Evolutionary conservation across 2,329 filamentous ascomycete genomes (phyloP), one percentile per base, ranked within the genome.

Genomic region (Ampelomyces quisqualis): DNA sequence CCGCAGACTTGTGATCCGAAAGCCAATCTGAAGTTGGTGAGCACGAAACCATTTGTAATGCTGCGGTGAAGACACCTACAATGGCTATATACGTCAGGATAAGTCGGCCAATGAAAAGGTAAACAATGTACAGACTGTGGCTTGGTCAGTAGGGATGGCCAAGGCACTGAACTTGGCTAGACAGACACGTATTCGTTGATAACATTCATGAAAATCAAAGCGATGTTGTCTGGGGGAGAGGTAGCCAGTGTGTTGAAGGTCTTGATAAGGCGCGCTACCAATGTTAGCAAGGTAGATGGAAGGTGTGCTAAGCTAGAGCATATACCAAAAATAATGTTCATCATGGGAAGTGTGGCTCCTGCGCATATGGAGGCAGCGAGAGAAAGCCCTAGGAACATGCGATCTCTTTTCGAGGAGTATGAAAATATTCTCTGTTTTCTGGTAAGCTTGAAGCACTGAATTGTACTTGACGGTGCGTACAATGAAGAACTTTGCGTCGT

Each of bases 91-190:
- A 82, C 0, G 72, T 74, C n/a, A 81, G 60, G 3, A 69, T 50
- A 26, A 81, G 77, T 39, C 78, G 78, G 10, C 64, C 78, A 14
- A 79, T 65, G 45, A 82, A 81, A 1, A 83, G 67, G 53, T 80
- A 81, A 10, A 82, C 65, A 45, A 81, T 79, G 47, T 73, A 78
- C 10, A 49, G 18, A 5, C 52, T 55, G n/a, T 1, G 14, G 1
- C 0, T 5, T 14, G 10, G 18, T 32, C 2, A 48, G 19, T 22
- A 22, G 11, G 4, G 11, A 2, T 18, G 14, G 32, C 2, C 18
- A 28, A 14, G 11, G 4, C 15, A 1, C 6, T n/a, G 3, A 1
- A 9, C 13, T 4, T 4, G 5, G 7, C 10, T 2, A 22, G 2
- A 34, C 47, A 4, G 40, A 54, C 51, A 57, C 53, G 32, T 53